Evolutionary conservation across 805 yeast species (phyloP).

Genomic region (Candida nitratophila): DNA sequence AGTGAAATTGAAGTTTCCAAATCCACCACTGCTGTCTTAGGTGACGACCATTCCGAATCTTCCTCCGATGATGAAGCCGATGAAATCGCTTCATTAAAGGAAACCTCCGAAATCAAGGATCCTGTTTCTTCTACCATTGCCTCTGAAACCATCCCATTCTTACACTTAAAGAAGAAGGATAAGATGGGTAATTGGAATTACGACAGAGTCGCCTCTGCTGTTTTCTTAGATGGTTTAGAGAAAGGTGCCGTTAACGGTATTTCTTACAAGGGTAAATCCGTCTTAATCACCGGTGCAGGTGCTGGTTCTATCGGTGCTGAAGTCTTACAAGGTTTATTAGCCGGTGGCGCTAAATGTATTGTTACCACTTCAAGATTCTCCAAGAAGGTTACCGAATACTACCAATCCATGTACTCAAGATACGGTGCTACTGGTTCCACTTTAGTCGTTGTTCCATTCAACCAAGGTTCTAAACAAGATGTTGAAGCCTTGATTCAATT

Average conservation of each 20-base stretch:
- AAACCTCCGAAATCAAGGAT: slow-evolving; percentile 57
- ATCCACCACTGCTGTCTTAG: slow-evolving; percentile 47
- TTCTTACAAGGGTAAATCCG: slow-evolving; percentile 81
- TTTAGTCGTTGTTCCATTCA: slow-evolving; percentile 94
- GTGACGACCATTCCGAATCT: slow-evolving; percentile 38
- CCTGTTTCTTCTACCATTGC: slow-evolving; percentile 72
- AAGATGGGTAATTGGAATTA: slow-evolving; percentile 75
- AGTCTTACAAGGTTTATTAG: slow-evolving; percentile 84
- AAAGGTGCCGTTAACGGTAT: slow-evolving; percentile 92
- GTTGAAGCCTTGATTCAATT: slow-evolving; percentile 77
- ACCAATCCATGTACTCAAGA: slow-evolving; percentile 88
- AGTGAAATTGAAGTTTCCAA: slow-evolving; percentile 66
- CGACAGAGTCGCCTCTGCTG: slow-evolving; percentile 68
- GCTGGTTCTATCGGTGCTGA: slow-evolving; percentile 98
- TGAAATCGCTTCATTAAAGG: slow-evolving; percentile 82
- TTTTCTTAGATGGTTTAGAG: slow-evolving; percentile 86
- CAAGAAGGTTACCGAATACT: slow-evolving; percentile 89
- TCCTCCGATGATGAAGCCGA: slow-evolving; percentile 55
- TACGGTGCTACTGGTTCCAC: slow-evolving; percentile 91
- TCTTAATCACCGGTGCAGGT: slow-evolving; percentile 96
- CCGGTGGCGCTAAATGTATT: slow-evolving; percentile 97
- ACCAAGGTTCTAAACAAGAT: slow-evolving; percentile 95
- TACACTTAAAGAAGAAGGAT: slow-evolving; percentile 79
- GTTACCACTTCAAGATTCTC: slow-evolving; percentile 96
- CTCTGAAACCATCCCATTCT: slow-evolving; percentile 86